Base-by-base conservation (phyloP, 148 eudicot species). In the Gaultheria prostrata region DNA sequence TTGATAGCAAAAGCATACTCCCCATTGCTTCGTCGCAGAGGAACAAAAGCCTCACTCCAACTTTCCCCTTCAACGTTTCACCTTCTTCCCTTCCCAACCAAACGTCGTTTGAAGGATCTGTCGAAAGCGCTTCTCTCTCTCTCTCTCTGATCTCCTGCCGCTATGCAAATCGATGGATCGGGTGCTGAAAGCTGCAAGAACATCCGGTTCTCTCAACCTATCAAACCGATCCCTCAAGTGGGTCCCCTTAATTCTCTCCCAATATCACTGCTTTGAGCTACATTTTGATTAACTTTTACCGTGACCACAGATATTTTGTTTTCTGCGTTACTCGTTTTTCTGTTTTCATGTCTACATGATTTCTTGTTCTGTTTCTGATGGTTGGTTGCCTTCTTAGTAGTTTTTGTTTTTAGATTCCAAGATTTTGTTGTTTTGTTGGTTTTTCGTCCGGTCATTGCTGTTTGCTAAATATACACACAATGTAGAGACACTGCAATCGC, bases 161-260 rank as follows among this genome's bases (percentile, higher is more conserved):
- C 54, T 80, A 17, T 35, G 53, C 28, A 32, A 9, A 32, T 49
- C 59, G 45, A 96, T 96, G 99, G 98, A 96, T 89, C 97, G 99
- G 70, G 85, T 86, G 32, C 85, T 96, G 11, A 96, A 92, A 91
- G 94, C 93, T 81, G 99, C 98, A 8, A 89, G 97, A 70, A 59
- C 93, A 63, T 92, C 95, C 81, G 99, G 99, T 72, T 93, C 99
- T 75, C 98, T 96, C 82, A 96, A 96, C 77, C 89, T 96, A 48
- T 96, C 99, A 18, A 93, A 96, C 84, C 97, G 99, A 51, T 90
- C 97, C 53, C 93, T 96, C 89, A 91, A 91, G 99, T 91, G 13
- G 77, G 39, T 69, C 8, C 33, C 57, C 30, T 35, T 3, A 33
- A 18, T 24, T 4, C 43, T 26, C 69, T 56, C 48, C 9, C 43